phyloP scores from a whole-genome alignment of 2,329 filamentous ascomycete species.

The Talaromyces sp. region DNA sequence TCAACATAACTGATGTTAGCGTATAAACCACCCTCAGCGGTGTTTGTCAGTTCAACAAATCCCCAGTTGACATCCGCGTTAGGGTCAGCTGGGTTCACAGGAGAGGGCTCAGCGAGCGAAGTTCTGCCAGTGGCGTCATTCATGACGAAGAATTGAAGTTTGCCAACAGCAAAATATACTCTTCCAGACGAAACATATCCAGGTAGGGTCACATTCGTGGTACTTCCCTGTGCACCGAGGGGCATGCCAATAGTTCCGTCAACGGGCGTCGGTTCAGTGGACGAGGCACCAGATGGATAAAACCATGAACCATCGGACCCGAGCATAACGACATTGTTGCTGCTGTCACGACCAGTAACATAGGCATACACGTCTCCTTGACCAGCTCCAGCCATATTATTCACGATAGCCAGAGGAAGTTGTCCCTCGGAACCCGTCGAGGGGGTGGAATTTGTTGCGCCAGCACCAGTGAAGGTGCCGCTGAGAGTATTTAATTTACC shows the following conservation, averaged over 20 bases:
- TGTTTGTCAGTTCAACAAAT: constrained; percentile 48
- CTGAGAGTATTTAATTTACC: constrained; percentile 4
- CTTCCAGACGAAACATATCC: constrained; percentile 40
- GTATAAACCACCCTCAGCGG: constrained; percentile 32
- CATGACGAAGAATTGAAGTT: constrained; percentile 42
- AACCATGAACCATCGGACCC: constrained; percentile 35
- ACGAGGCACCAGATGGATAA: constrained; percentile 39
- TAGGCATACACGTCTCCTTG: constrained; percentile 27
- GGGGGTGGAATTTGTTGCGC: not conserved
- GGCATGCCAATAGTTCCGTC: constrained; percentile 38
- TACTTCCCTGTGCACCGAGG: constrained; percentile 35
- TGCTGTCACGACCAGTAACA: constrained; percentile 41
- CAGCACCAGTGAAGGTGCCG: not conserved
- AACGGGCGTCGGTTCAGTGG: constrained; percentile 33
- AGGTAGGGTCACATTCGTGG: constrained; percentile 36
- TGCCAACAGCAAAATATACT: constrained; percentile 43
- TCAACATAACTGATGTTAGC: constrained; percentile 51
- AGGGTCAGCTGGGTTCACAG: constrained; percentile 41
- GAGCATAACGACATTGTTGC: constrained; percentile 41
- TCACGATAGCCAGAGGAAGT: constrained; percentile 28
- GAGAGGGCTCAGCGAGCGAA: constrained; percentile 46
- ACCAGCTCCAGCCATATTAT: constrained; percentile 35
- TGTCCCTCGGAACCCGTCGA: not conserved
- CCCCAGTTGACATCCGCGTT: constrained; percentile 45
- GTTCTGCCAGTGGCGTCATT: constrained; percentile 20